Evolutionary conservation across 2,329 filamentous ascomycete genomes (phyloP), one percentile per base, ranked within the genome.

Genomic region (Claviceps humidiphila): DNA sequence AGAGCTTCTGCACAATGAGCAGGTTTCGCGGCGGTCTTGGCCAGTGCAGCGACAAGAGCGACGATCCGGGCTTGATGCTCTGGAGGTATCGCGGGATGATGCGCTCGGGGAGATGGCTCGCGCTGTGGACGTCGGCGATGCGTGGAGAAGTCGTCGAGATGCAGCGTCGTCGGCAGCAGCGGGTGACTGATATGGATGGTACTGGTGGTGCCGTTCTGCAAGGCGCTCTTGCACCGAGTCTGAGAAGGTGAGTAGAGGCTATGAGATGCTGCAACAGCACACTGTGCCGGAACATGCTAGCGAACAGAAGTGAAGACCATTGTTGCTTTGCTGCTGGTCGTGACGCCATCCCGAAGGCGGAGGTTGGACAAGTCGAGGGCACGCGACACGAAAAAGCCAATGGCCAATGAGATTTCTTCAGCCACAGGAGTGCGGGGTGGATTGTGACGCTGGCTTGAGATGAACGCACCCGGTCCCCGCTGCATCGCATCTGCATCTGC

Each of bases 1-100:
- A 75, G 49, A 80, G 71, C 63, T 82, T 82, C 43, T 78, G 76
- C 53, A 81, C 76, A 42, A 82, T 68, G 26, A 82, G 68, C 47
- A 81, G 66, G 56, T 81, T 81, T 49, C 71, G 72, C 39, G 76
- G 78, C 1, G 78, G 76, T 22, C 70, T 66, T 0, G 73, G 72
- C 73, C 73, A 79, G 60, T 75, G 74, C 1, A 82, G 65, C 1
- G 77, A 75, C 40, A 82, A 68, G 8, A 81, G 68, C 0, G 75
- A 77, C 9, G 75, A 76, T 2, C 70, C 71, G 13, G 71, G 68
- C 57, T 70, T 79, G 69, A 59, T 60, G 48, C 62, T 62, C 44
- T 65, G 65, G 4, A 70, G 58, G 44, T 68, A 70, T 4, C 66
- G 64, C 4, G 68, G 68, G 39, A 59, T 58, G 34, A 60, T 68